These are phyloP conservation scores for Epichloe brachyelytri DNA, from an alignment of 2,329 filamentous ascomycete genomes.

Conservation along the genomic window DNA sequence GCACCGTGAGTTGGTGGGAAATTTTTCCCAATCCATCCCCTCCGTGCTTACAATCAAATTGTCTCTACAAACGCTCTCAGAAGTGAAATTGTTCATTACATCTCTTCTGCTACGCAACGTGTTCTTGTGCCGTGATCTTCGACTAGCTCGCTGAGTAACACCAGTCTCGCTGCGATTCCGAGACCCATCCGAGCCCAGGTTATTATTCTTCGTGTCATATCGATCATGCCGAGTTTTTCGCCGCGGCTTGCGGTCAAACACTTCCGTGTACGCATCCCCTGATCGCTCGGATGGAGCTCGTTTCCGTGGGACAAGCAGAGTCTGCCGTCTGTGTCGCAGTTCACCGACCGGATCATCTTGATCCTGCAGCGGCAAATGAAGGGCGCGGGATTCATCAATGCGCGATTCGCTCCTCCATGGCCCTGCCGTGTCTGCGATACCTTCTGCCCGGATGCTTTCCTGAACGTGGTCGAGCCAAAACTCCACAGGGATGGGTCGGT, in stretches of 20 bases:
- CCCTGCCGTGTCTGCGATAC: not conserved
- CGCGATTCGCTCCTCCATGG: not conserved
- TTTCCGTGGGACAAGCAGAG: not conserved
- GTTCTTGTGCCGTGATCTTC: constrained; percentile 9
- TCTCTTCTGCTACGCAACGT: constrained; percentile 26
- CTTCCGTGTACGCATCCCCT: not conserved
- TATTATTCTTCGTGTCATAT: constrained; percentile 4
- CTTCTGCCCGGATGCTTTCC: not conserved
- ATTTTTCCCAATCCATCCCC: not conserved
- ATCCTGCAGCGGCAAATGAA: not conserved
- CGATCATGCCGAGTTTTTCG: constrained; percentile 10
- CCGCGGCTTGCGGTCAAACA: constrained; percentile 8
- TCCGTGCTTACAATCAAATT: constrained; percentile 2
- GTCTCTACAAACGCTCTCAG: constrained; percentile 13
- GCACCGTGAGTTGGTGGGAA: too few species aligned
- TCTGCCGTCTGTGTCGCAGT: not conserved
- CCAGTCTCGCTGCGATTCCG: not conserved
- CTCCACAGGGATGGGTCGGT: not conserved
- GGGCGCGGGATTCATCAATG: not conserved
- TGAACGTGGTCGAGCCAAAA: constrained; percentile 1
- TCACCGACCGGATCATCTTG: not conserved
- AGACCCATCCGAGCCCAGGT: not conserved
- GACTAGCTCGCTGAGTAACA: not conserved
- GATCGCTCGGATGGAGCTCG: not conserved
- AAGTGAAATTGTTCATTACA: constrained; percentile 43